Evolutionary conservation across 257 asterid species (phyloP).

Genomic region (Penstemon newberryi): DNA sequence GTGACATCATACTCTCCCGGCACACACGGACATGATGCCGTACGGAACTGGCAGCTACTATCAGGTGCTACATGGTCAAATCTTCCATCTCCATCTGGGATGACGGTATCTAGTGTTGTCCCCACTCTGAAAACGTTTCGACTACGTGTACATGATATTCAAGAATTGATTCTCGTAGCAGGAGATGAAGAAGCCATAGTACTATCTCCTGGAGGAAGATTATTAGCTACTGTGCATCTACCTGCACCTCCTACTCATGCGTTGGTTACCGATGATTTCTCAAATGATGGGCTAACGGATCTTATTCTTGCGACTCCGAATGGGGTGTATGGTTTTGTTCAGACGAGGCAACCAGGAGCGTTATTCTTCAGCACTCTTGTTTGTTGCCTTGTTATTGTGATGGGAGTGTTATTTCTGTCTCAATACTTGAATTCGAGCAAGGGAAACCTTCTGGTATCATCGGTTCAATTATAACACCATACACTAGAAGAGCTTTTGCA

Average conservation of each 20-base stretch:
- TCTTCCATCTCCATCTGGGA: constrained; percentile 83
- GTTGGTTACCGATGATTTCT: constrained; percentile 74
- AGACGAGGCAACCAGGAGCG: constrained; percentile 98
- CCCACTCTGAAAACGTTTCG: constrained; percentile 84
- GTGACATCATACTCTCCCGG: constrained; percentile 96
- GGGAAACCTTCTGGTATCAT: constrained; percentile 74
- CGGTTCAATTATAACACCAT: constrained; percentile 48
- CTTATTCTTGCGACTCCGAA: constrained; percentile 70
- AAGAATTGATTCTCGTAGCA: constrained; percentile 79
- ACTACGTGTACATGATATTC: constrained; percentile 70
- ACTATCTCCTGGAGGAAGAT: constrained; percentile 84
- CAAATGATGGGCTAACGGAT: constrained; percentile 87
- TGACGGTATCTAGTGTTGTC: constrained; percentile 67
- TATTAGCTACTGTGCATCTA: constrained; percentile 61
- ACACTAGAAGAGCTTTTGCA: constrained; percentile 9
- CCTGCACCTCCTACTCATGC: constrained; percentile 91
- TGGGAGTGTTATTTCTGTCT: constrained; percentile 87
- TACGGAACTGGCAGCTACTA: constrained; percentile 91
- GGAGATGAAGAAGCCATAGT: constrained; percentile 93
- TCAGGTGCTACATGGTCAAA: constrained; percentile 97
- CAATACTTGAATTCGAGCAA: constrained; percentile 73
- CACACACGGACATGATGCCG: constrained; percentile 75
- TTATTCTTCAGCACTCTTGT: constrained; percentile 94
- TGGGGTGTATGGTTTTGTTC: constrained; percentile 93
- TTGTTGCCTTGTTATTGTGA: constrained; percentile 86